Conservation (phyloP, 768 basidiomycete species). For the Tricholoma furcatifolium region DNA sequence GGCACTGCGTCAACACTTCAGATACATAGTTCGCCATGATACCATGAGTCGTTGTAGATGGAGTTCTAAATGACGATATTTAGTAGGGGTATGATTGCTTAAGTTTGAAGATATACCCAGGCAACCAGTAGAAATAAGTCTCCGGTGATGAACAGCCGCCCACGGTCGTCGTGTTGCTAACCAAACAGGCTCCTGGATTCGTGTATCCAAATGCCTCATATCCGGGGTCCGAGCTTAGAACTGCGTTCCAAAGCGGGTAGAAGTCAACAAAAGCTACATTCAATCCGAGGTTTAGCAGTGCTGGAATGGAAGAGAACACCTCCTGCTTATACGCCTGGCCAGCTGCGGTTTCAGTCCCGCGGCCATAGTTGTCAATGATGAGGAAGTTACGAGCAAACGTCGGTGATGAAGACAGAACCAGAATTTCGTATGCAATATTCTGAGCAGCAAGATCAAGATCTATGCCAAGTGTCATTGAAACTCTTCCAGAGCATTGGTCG, state of each 20-base stretch:
- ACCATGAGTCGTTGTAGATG: constrained; percentile 18
- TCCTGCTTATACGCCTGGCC: constrained; percentile 47
- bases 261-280: constrained; percentile 48
- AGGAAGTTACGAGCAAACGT: constrained; percentile 49
- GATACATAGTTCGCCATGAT: constrained; percentile 20
- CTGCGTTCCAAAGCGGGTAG: constrained; percentile 46
- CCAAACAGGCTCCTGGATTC: constrained; percentile 23
- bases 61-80: constrained; percentile 3
- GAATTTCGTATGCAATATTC: constrained; percentile 38
- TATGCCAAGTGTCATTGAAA: constrained; percentile 10
- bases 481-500: too few species aligned
- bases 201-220: constrained; percentile 49
- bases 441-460: constrained; percentile 34
- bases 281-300: constrained; percentile 25
- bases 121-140: constrained; percentile 21
- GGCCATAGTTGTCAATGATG: constrained; percentile 51
- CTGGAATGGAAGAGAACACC: constrained; percentile 40
- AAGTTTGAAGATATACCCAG: constrained; percentile 12
- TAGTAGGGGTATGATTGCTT: background rate
- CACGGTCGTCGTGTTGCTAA: constrained; percentile 9
- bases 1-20: constrained; percentile 15
- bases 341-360: constrained; percentile 33
- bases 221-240: constrained; percentile 38
- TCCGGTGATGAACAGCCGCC: constrained; percentile 19
- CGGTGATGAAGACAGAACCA: constrained; percentile 40